Evolutionary conservation across 164 flowering plant genomes (phyloP), one percentile per base, ranked within the genome.

Genomic region (Stephania japonica): DNA sequence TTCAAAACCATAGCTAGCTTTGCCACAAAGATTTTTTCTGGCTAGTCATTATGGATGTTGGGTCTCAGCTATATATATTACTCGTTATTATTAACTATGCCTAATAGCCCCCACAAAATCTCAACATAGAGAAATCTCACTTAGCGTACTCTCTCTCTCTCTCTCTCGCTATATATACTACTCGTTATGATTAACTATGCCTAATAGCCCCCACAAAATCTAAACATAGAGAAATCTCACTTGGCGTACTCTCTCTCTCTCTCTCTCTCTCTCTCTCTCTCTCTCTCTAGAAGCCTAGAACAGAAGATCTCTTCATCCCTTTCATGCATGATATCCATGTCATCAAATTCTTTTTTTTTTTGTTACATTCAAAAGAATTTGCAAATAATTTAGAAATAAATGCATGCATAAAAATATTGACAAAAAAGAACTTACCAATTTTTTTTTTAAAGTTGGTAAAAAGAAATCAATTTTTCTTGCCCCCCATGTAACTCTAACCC

Each of bases 91-190:
- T 68, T 49, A 72, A 23, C 72, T 42, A 67, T 72, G 69, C 42
- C 25, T 68, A 26, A 19, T 27, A 25, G 74, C 18, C 69, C 87
- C 92, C 87, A 89, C 90, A 85, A 85, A 83, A 88, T 88, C 89
- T 72, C 77, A 71, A 72, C 12, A 79, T 85, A 82, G 79, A 83
- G 84, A 75, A 84, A 83, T 78, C 78, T 80, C 77, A 76, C 70
- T 68, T n/a, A n/a, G n/a, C n/a, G n/a, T n/a, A n/a, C 38, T 32
- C 32, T 27, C 32, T 27, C 32, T 27, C 32, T 27, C 32, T 27
- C 32, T 27, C 32, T 27, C 32, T 27, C 32, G 1, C 32, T 27
- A 32, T 32, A n/a, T n/a, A n/a, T n/a, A 32, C 38, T 32, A 32
- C 38, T 32, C 38, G 4, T 32, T 32, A 32, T 32, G 2, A 81